A percentile compares a stretch with the other conserved stretches of the same genome.
Evolutionary conservation across 2,329 filamentous ascomycete genomes (phyloP).

Genomic region (Talaromyces sp.): DNA sequence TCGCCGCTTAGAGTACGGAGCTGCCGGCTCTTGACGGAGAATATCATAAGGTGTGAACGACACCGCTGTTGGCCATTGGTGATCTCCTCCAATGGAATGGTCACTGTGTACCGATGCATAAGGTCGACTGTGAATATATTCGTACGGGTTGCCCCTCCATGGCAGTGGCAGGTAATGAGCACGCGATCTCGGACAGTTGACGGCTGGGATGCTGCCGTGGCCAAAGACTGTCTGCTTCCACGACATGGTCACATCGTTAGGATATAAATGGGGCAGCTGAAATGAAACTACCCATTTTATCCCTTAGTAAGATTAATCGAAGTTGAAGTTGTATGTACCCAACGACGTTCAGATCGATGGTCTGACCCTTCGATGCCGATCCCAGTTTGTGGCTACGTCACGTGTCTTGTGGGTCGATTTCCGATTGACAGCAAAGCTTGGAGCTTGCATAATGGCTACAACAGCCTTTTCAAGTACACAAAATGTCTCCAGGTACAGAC

Average conservation of each 20-base stretch:
- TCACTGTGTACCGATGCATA: conserved; percentile 33
- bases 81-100: conserved; percentile 29
- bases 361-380: not conserved
- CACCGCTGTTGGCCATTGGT: conserved; percentile 42
- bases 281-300: conserved; percentile 10
- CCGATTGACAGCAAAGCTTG: not conserved
- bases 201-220: conserved; percentile 33
- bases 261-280: conserved; percentile 17
- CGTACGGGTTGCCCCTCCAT: conserved; percentile 9
- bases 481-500: conserved; percentile 17
- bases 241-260: conserved; percentile 43
- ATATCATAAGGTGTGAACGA: conserved; percentile 81
- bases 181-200: conserved; percentile 33
- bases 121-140: conserved; percentile 19
- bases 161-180: conserved; percentile 32
- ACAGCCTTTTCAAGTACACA: not conserved
- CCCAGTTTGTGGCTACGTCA: not conserved
- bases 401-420: not conserved
- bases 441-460: not conserved
- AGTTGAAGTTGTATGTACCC: not conserved
- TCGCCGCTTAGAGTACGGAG: conserved; percentile 73
- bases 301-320: not conserved
- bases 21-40: conserved; percentile 59
- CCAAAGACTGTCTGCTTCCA: conserved; percentile 43
- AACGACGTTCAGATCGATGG: not conserved